These are phyloP conservation scores for Penicillium sp. DNA, from an alignment of 2,329 filamentous ascomycete species.

Conservation along the genomic window DNA sequence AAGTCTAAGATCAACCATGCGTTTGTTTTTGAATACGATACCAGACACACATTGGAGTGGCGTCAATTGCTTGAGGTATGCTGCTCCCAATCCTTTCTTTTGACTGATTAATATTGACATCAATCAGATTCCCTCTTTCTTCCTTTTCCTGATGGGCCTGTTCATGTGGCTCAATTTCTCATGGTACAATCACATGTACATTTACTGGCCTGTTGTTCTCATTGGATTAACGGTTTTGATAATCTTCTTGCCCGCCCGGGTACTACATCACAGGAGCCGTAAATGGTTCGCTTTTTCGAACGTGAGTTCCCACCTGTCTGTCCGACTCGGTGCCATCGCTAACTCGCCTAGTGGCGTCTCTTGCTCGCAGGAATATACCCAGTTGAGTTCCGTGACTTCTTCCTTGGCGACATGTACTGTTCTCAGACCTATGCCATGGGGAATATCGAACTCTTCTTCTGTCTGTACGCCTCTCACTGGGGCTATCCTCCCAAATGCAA, in stretches of 20 bases:
- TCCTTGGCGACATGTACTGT: constrained; percentile 96
- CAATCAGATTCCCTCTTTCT: constrained; percentile 73
- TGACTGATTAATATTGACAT: constrained; percentile 16
- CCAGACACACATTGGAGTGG: constrained; percentile 84
- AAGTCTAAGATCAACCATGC: constrained; percentile 88
- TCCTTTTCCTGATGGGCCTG: constrained; percentile 72
- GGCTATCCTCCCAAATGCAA: constrained; percentile 74
- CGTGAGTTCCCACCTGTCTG: constrained; percentile 54
- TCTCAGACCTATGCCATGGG: constrained; percentile 88
- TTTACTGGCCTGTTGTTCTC: constrained; percentile 84
- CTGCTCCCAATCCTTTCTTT: neutral
- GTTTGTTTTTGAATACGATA: constrained; percentile 96
- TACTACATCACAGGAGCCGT: constrained; percentile 75
- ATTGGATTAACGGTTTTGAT: constrained; percentile 68
- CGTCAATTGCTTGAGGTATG: constrained; percentile 74
- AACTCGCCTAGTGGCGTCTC: constrained; percentile 69
- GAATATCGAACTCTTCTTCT: constrained; percentile 92
- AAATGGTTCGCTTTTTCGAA: constrained; percentile 89
- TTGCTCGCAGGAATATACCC: constrained; percentile 83
- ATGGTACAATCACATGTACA: constrained; percentile 67
- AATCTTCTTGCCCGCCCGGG: constrained; percentile 73
- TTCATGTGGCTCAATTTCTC: constrained; percentile 90
- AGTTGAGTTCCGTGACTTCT: constrained; percentile 97
- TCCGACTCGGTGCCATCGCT: constrained; percentile 6
- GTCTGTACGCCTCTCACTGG: constrained; percentile 83